These are phyloP conservation scores for Ceratonia siliqua DNA, from an alignment of 306 rosid genomes.

Conservation along the genomic window DNA sequence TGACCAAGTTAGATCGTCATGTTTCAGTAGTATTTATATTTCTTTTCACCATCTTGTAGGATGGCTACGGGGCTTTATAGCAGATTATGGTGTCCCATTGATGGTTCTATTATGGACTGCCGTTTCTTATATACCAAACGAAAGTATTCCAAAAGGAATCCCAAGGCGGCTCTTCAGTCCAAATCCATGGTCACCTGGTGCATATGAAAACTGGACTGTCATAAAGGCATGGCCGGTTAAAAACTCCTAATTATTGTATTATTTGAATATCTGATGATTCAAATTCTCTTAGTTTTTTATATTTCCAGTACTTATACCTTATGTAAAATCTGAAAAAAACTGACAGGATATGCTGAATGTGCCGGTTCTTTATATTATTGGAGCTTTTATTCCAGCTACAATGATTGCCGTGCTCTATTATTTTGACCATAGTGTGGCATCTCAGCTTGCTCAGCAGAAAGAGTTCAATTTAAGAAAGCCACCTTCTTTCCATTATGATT, in stretches of 20 bases:
- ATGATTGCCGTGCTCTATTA: conserved; percentile 86
- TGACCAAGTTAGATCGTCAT: neutral
- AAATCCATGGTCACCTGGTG: conserved; percentile 82
- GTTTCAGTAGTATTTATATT: conserved; percentile 21
- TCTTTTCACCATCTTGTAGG: conserved; percentile 45
- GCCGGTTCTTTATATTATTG: conserved; percentile 68
- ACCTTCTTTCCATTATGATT: conserved; percentile 77
- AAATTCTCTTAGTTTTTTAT: neutral
- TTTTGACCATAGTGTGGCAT: conserved; percentile 87
- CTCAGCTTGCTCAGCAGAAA: conserved; percentile 88
- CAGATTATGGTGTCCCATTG: conserved; percentile 82
- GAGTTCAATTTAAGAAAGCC: conserved; percentile 84
- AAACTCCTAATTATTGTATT: conserved; percentile 6
- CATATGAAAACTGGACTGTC: conserved; percentile 78
- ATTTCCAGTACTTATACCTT: neutral
- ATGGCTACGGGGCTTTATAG: conserved; percentile 62
- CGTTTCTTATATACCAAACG: conserved; percentile 65
- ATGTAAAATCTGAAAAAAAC: conserved; percentile 25
- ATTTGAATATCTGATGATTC: neutral
- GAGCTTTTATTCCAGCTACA: conserved; percentile 83
- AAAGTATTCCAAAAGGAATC: conserved; percentile 64
- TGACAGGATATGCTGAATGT: conserved; percentile 78
- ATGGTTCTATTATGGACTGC: conserved; percentile 80
- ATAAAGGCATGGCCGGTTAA: conserved; percentile 50
- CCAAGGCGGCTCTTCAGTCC: conserved; percentile 89